Evolutionary conservation across 768 basidiomycete species (phyloP).

Genomic region (Macrolepiota dolichaula): DNA sequence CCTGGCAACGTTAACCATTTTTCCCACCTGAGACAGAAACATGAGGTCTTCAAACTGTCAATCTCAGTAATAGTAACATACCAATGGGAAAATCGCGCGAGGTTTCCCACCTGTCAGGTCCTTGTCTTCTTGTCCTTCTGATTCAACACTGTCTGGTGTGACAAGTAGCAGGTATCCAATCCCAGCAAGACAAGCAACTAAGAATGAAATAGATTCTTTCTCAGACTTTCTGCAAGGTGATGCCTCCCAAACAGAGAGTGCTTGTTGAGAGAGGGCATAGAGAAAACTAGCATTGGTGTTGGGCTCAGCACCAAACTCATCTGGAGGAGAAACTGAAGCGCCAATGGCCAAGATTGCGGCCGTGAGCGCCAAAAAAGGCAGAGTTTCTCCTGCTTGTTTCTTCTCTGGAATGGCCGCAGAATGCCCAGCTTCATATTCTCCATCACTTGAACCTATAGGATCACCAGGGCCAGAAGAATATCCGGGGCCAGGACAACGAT

Average conservation of each 20-base stretch:
- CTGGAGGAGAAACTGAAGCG: constrained; percentile 22
- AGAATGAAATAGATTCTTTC: constrained; percentile 42
- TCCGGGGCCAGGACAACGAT: constrained; percentile 21
- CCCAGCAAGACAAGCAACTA: constrained; percentile 51
- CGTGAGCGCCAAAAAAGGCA: constrained; percentile 57
- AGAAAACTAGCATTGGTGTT: constrained; percentile 25
- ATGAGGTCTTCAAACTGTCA: background rate
- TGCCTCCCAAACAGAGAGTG: constrained; percentile 33
- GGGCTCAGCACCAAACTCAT: constrained; percentile 7
- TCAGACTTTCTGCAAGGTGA: constrained; percentile 11
- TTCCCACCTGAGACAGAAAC: constrained; percentile 46
- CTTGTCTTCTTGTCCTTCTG: constrained; percentile 6
- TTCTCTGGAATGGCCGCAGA: background rate
- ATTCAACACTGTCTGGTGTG: constrained; percentile 7
- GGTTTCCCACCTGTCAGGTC: constrained; percentile 6
- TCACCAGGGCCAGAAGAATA: constrained; percentile 55
- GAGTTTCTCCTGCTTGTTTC: constrained; percentile 10
- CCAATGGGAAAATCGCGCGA: constrained; percentile 20
- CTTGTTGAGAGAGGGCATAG: constrained; percentile 35
- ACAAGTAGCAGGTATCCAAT: constrained; percentile 33
- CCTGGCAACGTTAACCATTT: constrained; percentile 65
- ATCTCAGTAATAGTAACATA: constrained; percentile 19
- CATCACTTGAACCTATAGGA: constrained; percentile 4
- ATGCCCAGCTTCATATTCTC: constrained; percentile 5
- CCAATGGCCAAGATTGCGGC: constrained; percentile 62